Base-by-base conservation (phyloP, 2,329 filamentous ascomycete genomes). In the Fusarium avenaceum region DNA sequence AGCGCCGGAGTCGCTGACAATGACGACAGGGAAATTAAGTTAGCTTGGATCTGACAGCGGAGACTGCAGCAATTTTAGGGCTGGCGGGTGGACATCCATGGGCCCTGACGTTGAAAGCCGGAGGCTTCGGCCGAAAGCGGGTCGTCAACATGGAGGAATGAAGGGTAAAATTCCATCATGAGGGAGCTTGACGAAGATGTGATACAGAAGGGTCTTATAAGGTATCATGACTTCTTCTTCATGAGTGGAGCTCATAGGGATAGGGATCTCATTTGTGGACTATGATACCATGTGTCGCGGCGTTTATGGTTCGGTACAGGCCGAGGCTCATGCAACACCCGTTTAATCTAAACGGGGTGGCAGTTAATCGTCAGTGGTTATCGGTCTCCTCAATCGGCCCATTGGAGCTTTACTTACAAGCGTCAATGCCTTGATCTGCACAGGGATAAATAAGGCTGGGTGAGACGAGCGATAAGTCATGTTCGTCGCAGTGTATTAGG, bases 1-100 rank as follows among this genome's bases (percentile, higher is more conserved):
- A 71, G 69, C 68, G 53, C 69, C 69, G 69, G 69, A 71, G 52
- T 67, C 67, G 58, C 57, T 58, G 52, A 57, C 35, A 57, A 66
- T 65, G 50, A 58, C 51, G 63, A 51, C 56, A 62, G 60, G 58
- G 57, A 48, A 66, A 47, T 38, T 38, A 38, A 38, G 35, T 57
- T 54, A 62, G 58, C 42, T 62, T 62, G 57, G 58, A 62, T 62
- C 46, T 57, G 57, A 69, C 61, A 44, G 56, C 42, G 61, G 46
- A 45, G 56, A 62, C 26, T n/a, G 51, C 26, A 39, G 39, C 28
- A 57, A 20, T 51, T 50, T 50, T 67, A 66, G 61, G 66, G 61
- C 33, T 53, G 65, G 22, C 24, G 22, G 20, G 62, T 62, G 55
- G 52, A 39, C 45, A 44, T 62, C 40, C 43, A 39, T 48, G 52